Evolutionary conservation across 305 asterid species (phyloP), one percentile per base, ranked within the genome.

Genomic region (Fraxinus dipetala): DNA sequence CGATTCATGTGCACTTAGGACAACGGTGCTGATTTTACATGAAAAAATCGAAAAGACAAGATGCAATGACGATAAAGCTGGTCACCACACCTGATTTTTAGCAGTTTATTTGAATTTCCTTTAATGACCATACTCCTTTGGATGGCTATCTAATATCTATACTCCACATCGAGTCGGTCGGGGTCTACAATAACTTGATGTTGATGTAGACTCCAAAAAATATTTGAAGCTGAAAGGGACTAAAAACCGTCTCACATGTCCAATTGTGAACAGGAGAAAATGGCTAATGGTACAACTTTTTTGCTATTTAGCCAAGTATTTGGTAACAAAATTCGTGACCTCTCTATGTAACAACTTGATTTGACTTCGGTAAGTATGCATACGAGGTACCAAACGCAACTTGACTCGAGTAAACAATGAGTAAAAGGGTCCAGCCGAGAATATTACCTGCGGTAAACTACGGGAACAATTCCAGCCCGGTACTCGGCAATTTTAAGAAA

Each of bases 381-480:
- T 22, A 3, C 72, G 32, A 22, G 4, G 31, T 22, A 67, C 20
- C 10, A 5, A 69, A 31, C 36, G 24, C 34, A 24, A 26, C 22
- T 31, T n/a, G 69, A 26, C 28, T 79, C 63, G 20, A 32, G 10
- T 1, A 30, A 48, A 8, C 54, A 61, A 4, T 43, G 30, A 24
- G 45, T 45, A 32, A 10, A n/a, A 18, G 6, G 20, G 32, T 22
- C 1, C 32, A n/a, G 14, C 13, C 1, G 20, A 35, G 51, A 48
- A 28, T 9, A 24, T 43, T 56, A 92, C 98, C 98, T 85, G 78
- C 97, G 95, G 85, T 78, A 93, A 30, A 40, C 82, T 32, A 94
- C 95, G 4, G 98, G 98, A 4, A 94, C 96, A 59, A 94, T 93
- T 72, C 97, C 98, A 86, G 97, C 97, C 14, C 90, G 90, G 81